Conservation (phyloP, 2,329 filamentous ascomycete species). For the Fusarium equiseti region DNA sequence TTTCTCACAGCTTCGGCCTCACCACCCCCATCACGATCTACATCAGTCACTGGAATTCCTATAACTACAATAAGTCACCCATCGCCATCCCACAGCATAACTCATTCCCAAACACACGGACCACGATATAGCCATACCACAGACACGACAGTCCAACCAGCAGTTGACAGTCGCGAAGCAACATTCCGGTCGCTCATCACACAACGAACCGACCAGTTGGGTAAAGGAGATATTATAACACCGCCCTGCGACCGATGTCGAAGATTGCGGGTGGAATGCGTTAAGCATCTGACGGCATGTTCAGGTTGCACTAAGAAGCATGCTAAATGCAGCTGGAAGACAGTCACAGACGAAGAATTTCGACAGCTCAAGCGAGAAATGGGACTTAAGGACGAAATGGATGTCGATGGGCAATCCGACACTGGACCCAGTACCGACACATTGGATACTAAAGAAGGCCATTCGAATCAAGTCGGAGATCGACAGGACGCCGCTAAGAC, state of each 20-base stretch:
- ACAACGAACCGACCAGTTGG: slow-evolving; percentile 79
- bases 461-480: slow-evolving; percentile 26
- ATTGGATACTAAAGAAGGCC: slow-evolving; percentile 28
- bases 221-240: slow-evolving; percentile 79
- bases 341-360: slow-evolving; percentile 79
- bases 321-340: slow-evolving; percentile 87
- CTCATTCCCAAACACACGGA: slow-evolving; percentile 36
- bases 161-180: slow-evolving; percentile 48
- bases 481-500: slow-evolving; percentile 27
- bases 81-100: slow-evolving; percentile 44
- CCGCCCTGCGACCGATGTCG: slow-evolving; percentile 89
- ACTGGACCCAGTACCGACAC: slow-evolving; percentile 25
- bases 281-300: slow-evolving; percentile 89
- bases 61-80: slow-evolving; percentile 42
- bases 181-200: slow-evolving; percentile 70
- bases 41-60: slow-evolving; percentile 46
- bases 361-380: slow-evolving; percentile 48
- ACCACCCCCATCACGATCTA: slow-evolving; percentile 45
- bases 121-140: slow-evolving; percentile 36
- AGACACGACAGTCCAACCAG: slow-evolving; percentile 44
- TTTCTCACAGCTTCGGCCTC: slow-evolving; percentile 53
- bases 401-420: slow-evolving; percentile 35
- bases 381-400: slow-evolving; percentile 37
- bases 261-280: slow-evolving; percentile 81
- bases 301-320: slow-evolving; percentile 91